Percentiles rank a stretch among this genome's conserved stretches.
These are phyloP conservation scores for Colletotrichum tropicicola DNA, from an alignment of 2,329 filamentous ascomycete species.

Conservation along the genomic window DNA sequence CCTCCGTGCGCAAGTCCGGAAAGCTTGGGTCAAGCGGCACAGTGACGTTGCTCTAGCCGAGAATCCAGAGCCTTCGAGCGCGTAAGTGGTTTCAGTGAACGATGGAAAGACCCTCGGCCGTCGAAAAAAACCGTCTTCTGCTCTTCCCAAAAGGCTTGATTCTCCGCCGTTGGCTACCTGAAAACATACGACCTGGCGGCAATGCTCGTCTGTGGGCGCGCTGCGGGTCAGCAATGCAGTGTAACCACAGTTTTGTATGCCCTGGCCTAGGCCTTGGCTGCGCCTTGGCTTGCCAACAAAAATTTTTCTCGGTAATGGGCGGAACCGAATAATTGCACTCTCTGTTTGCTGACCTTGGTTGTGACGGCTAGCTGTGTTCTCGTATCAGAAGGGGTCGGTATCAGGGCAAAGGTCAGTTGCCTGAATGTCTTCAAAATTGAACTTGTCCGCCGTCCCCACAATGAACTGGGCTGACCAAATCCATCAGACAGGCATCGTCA, in stretches of 20 bases:
- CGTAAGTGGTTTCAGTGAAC: background rate
- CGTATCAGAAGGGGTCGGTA: background rate
- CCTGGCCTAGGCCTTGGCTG: background rate
- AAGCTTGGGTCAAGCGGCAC: conserved; percentile 24
- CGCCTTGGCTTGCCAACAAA: conserved; percentile 3
- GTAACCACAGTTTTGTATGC: conserved; percentile 18
- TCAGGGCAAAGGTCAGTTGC: background rate
- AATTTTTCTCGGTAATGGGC: background rate
- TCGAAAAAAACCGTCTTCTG: background rate
- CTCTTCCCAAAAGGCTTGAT: background rate
- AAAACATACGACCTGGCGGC: background rate
- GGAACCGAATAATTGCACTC: background rate
- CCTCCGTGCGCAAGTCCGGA: conserved; percentile 9
- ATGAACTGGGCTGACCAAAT: conserved; percentile 14
- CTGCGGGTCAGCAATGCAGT: conserved; percentile 25
- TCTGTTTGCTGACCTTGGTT: background rate
- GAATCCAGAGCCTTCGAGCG: background rate
- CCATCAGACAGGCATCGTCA: conserved; percentile 17
- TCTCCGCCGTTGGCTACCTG: background rate
- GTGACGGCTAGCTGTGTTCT: background rate
- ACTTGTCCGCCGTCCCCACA: conserved; percentile 18
- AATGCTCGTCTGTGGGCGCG: background rate
- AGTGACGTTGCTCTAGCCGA: conserved; percentile 3
- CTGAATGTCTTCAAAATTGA: background rate
- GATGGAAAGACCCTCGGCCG: background rate